Conservation (phyloP, 2,329 filamentous ascomycete species). For the Fusarium brevicatenulatum region DNA sequence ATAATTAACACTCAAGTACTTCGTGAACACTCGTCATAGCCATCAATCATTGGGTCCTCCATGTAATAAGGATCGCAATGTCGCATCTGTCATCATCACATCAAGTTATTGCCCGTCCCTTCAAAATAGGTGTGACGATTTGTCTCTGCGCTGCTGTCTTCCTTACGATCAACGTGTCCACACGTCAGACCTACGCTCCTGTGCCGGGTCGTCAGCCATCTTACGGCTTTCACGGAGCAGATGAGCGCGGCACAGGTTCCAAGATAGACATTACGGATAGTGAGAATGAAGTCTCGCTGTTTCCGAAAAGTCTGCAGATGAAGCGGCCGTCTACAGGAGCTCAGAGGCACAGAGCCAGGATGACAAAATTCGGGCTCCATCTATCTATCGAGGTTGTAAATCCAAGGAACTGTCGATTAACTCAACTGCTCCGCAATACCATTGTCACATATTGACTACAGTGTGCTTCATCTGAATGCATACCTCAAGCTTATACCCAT, state of each 20-base stretch:
- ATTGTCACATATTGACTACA: too few species aligned
- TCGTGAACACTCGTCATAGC: background rate
- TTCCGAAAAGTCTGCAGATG: too few species aligned
- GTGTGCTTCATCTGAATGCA: too few species aligned
- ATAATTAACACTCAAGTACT: background rate
- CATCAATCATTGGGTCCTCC: background rate
- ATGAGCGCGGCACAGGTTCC: background rate
- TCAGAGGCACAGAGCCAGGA: too few species aligned
- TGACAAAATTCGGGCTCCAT: too few species aligned
- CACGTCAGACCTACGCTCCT: background rate
- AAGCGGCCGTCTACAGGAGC: background rate
- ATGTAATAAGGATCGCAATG: background rate
- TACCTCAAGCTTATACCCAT: too few species aligned
- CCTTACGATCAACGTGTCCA: too few species aligned
- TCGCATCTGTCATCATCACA: background rate
- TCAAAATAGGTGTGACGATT: background rate
- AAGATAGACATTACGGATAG: background rate
- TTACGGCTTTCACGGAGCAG: background rate
- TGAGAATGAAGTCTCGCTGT: background rate
- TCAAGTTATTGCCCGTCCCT: background rate
- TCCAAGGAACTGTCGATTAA: too few species aligned
- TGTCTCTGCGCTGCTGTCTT: background rate
- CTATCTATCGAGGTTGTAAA: background rate
- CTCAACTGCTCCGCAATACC: too few species aligned
- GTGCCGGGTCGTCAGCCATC: fast-evolving